phyloP scores from a whole-genome alignment of 768 basidiomycete genomes.

The Collybia sordida region DNA sequence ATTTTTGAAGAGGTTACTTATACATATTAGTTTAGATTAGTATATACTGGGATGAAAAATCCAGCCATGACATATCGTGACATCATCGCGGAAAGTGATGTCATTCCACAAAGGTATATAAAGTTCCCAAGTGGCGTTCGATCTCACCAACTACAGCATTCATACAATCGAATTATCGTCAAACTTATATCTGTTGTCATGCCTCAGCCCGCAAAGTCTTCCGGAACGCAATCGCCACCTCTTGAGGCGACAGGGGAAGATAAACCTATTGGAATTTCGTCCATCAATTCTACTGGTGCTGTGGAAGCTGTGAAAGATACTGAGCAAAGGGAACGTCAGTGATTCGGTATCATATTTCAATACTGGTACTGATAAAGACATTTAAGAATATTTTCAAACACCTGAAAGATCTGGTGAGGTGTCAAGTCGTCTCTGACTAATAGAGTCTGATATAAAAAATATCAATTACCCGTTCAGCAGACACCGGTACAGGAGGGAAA shows the following conservation, averaged over 20 bases:
- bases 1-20: no score
- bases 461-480: background rate
- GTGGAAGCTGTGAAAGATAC: conserved; percentile 34
- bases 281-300: conserved; percentile 32
- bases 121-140: no score
- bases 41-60: no score
- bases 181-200: no score
- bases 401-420: background rate
- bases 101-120: no score
- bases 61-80: no score
- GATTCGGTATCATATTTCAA: no score
- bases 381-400: conserved; percentile 9
- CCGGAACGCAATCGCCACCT: conserved; percentile 49
- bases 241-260: conserved; percentile 42
- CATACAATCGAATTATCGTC: no score
- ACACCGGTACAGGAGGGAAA: background rate
- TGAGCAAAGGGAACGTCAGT: conserved; percentile 42
- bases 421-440: background rate
- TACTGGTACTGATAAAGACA: background rate
- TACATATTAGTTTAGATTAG: no score
- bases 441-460: background rate
- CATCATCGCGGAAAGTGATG: no score
- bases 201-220: background rate
- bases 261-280: conserved; percentile 45
- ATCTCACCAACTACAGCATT: no score